These are phyloP conservation scores for Aspergillus pseudotamarii DNA, from an alignment of 2,329 filamentous ascomycete species.

Conservation along the genomic window DNA sequence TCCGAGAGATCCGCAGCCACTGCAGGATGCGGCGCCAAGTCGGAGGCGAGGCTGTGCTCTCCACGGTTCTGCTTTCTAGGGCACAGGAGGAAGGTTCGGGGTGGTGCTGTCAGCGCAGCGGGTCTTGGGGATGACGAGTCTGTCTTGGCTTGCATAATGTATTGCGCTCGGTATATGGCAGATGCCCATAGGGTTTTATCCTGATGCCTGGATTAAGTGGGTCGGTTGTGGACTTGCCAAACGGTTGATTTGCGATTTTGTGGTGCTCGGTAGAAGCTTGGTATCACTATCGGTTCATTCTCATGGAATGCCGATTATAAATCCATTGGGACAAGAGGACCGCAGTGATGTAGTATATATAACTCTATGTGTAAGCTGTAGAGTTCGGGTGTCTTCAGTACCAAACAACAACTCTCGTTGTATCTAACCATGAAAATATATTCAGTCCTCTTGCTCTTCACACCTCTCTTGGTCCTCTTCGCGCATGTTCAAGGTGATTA, in stretches of 20 bases:
- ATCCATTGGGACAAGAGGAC: background rate
- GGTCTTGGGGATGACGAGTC: constrained; percentile 2
- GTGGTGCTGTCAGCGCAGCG: background rate
- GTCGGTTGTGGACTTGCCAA: background rate
- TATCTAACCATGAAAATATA: background rate
- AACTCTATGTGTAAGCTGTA: background rate
- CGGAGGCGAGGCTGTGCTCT: background rate
- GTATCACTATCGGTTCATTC: background rate
- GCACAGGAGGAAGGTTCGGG: too few species aligned
- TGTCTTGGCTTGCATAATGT: constrained; percentile 1
- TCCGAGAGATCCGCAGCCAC: background rate
- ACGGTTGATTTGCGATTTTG: background rate
- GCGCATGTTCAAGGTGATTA: background rate
- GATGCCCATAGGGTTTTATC: background rate
- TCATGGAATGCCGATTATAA: background rate
- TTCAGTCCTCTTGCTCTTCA: background rate
- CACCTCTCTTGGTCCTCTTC: background rate
- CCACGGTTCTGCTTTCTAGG: background rate
- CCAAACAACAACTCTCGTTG: too few species aligned
- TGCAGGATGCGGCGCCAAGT: background rate
- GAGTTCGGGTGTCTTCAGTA: too few species aligned
- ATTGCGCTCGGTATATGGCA: background rate
- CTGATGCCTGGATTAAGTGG: background rate
- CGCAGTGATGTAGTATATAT: background rate
- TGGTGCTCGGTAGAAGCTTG: background rate